A percentile compares a stretch with the other conserved stretches of the same genome.
These are phyloP conservation scores for Fusarium sp. DNA, from an alignment of 2,329 filamentous ascomycete genomes.

Conservation along the genomic window DNA sequence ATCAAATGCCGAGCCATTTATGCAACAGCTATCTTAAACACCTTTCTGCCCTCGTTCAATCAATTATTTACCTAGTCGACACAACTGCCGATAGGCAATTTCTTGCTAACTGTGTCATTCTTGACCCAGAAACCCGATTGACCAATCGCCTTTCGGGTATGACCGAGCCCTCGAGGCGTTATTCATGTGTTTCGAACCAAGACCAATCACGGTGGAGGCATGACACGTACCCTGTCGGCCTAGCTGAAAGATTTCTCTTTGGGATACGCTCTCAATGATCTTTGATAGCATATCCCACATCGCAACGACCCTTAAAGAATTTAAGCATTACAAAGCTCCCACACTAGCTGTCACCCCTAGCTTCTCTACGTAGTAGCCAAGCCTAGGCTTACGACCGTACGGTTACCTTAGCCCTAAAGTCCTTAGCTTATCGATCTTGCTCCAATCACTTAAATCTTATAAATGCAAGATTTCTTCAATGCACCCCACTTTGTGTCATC, in stretches of 20 bases:
- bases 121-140: no score
- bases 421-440: background rate
- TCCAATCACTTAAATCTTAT: background rate
- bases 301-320: no score
- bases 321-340: no score
- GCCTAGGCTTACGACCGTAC: background rate
- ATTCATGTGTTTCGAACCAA: fast-evolving
- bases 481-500: background rate
- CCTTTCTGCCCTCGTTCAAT: no score
- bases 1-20: no score
- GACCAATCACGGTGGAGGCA: background rate
- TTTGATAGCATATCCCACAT: no score
- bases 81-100: background rate
- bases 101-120: no score
- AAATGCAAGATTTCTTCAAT: background rate
- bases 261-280: no score
- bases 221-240: background rate
- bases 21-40: no score
- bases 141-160: background rate
- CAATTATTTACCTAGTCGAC: no score
- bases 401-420: background rate
- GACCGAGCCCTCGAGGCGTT: background rate
- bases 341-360: no score
- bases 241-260: background rate
- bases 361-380: background rate